A percentile compares a stretch with the other conserved stretches of the same genome.
phyloP scores from a whole-genome alignment of 805 yeast genomes.

The Candida peoriensis region DNA sequence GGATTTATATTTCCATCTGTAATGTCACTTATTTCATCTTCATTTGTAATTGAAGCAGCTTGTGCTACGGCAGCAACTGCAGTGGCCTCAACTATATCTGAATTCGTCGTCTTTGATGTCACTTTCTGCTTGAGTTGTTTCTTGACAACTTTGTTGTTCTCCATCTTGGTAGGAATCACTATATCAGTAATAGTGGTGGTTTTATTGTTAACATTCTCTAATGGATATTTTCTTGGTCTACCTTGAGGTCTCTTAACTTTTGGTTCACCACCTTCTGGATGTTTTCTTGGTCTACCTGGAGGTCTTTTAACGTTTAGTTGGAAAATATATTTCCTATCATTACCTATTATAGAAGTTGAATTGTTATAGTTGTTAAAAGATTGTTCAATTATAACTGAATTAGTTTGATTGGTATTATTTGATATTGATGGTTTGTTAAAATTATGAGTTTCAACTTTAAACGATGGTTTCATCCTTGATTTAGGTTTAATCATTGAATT shows the following conservation, averaged over 20 bases:
- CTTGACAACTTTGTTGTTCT: constrained; percentile 2
- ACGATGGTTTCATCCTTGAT: constrained; percentile 21
- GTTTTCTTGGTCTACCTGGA: constrained; percentile 48
- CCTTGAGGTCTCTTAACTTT: constrained; percentile 30
- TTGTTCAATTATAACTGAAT: constrained; percentile 20
- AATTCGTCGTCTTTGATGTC: constrained; percentile 46
- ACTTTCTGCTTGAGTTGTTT: background rate
- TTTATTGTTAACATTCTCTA: constrained; percentile 5
- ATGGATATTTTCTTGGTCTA: constrained; percentile 23
- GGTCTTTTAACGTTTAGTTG: constrained; percentile 30
- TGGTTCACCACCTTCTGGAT: constrained; percentile 38
- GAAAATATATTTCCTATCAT: constrained; percentile 16
- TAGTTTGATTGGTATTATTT: background rate
- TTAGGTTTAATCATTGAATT: constrained; percentile 14
- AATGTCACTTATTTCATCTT: too few relatives aligned
- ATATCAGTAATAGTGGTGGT: too few relatives aligned
- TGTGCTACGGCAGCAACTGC: too few relatives aligned
- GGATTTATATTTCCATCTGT: too few relatives aligned
- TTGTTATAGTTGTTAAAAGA: constrained; percentile 9
- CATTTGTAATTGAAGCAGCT: too few relatives aligned
- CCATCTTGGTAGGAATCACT: constrained; percentile 1
- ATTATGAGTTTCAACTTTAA: constrained; percentile 17
- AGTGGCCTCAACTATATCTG: constrained; percentile 38
- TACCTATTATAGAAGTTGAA: constrained; percentile 1
- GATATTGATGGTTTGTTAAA: background rate